phyloP scores from a whole-genome alignment of 1,284 basidiomycete species.

The Inonotus hispidus region DNA sequence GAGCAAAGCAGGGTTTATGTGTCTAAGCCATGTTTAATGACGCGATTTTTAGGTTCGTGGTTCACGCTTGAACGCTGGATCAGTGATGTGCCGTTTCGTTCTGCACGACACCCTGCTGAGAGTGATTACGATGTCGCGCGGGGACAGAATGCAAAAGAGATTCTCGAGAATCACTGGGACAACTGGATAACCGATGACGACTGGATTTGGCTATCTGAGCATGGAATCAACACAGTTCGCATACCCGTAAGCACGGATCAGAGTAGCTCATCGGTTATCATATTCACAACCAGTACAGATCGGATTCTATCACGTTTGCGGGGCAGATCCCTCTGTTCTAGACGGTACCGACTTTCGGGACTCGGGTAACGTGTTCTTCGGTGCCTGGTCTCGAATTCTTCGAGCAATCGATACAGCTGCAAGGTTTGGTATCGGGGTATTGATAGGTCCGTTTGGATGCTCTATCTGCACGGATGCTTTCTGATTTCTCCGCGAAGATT shows the following conservation, averaged over 20 bases:
- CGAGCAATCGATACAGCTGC: conserved; percentile 61
- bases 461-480: too few species aligned
- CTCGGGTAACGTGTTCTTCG: conserved; percentile 53
- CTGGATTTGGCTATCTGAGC: conserved; percentile 68
- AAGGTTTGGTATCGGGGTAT: conserved; percentile 66
- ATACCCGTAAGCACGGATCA: conserved; percentile 57
- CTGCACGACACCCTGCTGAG: conserved; percentile 50
- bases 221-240: conserved; percentile 79
- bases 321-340: conserved; percentile 55
- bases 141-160: conserved; percentile 51
- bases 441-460: conserved; percentile 49
- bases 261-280: conserved; percentile 15
- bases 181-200: conserved; percentile 68
- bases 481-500: conserved; percentile 36
- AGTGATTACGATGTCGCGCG: conserved; percentile 75
- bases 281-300: conserved; percentile 46
- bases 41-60: conserved; percentile 52
- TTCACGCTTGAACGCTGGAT: conserved; percentile 81
- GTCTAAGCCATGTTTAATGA: not conserved
- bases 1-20: conserved; percentile 21
- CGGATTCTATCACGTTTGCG: conserved; percentile 71
- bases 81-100: conserved; percentile 46
- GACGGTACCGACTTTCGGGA: conserved; percentile 69
- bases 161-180: conserved; percentile 80
- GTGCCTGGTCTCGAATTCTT: conserved; percentile 72